Conservation (phyloP, 148 eudicot species). For the Silene conica region DNA sequence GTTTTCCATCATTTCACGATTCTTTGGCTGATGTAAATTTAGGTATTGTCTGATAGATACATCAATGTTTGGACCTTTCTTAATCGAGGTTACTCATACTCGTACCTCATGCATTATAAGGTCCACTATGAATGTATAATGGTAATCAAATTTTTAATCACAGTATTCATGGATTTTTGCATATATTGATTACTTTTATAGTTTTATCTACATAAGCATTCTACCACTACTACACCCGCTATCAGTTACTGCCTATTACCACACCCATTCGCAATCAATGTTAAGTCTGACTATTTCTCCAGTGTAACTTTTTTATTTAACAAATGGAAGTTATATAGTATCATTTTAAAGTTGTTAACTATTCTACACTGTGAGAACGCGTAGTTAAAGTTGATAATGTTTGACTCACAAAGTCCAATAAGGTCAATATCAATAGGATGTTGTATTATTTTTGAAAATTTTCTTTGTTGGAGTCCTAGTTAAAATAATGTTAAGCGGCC, state of each 20-base stretch:
- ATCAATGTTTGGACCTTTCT: not conserved
- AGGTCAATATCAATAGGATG: not conserved
- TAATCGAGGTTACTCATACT: not conserved
- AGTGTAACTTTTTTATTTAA: no score
- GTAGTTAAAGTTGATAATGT: no score
- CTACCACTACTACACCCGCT: not conserved
- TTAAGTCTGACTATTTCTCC: no score
- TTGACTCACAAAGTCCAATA: not conserved
- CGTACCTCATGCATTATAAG: not conserved
- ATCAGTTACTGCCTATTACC: not conserved
- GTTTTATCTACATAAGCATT: not conserved
- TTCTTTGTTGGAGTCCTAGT: not conserved
- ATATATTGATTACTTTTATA: not conserved
- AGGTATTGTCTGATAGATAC: not conserved
- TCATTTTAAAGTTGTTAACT: no score
- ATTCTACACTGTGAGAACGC: no score
- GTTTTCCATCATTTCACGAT: not conserved
- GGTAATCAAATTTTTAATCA: not conserved
- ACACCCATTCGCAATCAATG: no score
- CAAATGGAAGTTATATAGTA: no score
- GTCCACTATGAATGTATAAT: not conserved
- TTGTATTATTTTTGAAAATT: not conserved
- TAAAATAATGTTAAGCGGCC: not conserved
- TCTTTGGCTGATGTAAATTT: slow-evolving; percentile 3
- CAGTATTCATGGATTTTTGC: not conserved